Percentiles rank a stretch among this genome's conserved stretches.
Evolutionary conservation across 805 yeast genomes (phyloP).

Genomic region (Spencermartinsiella europaea): DNA sequence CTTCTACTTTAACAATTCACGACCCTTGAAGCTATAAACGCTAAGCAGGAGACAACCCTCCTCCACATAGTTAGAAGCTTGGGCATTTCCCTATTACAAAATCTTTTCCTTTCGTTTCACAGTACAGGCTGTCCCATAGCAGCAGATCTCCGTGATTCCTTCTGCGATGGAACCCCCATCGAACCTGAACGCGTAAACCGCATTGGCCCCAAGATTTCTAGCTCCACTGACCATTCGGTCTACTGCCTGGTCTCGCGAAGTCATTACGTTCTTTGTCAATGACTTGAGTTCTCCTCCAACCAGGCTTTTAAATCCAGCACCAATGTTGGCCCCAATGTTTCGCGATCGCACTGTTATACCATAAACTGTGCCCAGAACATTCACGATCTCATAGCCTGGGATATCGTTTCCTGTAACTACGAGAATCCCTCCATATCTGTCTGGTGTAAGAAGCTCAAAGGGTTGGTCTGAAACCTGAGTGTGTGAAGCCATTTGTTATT

Average conservation of each 20-base stretch:
- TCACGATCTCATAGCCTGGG: conserved; percentile 19
- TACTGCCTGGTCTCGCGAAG: conserved; percentile 19
- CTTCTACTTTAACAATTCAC: too few species aligned
- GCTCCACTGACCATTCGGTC: conserved; percentile 21
- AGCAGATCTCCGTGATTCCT: conserved; percentile 18
- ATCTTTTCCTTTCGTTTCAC: background rate
- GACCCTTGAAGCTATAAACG: too few species aligned
- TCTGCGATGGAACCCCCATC: conserved; percentile 14
- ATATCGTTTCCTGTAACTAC: conserved; percentile 21
- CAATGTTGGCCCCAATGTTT: conserved; percentile 15
- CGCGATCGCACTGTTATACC: conserved; percentile 21
- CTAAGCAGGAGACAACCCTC: too few species aligned
- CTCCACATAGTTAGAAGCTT: too few species aligned
- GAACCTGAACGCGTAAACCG: conserved; percentile 21
- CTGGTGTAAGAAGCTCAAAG: background rate
- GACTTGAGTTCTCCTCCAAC: conserved; percentile 21
- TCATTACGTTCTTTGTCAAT: conserved; percentile 18
- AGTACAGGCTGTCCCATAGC: conserved; percentile 22
- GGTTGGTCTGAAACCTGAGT: background rate
- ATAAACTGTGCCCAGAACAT: conserved; percentile 17
- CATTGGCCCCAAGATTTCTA: conserved; percentile 18
- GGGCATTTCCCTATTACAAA: too few species aligned
- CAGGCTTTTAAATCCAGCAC: conserved; percentile 18
- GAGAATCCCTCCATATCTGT: conserved; percentile 6
- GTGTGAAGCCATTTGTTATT: background rate